Conservation (phyloP, 2,329 filamentous ascomycete genomes). For the Didymella arachidicola region DNA sequence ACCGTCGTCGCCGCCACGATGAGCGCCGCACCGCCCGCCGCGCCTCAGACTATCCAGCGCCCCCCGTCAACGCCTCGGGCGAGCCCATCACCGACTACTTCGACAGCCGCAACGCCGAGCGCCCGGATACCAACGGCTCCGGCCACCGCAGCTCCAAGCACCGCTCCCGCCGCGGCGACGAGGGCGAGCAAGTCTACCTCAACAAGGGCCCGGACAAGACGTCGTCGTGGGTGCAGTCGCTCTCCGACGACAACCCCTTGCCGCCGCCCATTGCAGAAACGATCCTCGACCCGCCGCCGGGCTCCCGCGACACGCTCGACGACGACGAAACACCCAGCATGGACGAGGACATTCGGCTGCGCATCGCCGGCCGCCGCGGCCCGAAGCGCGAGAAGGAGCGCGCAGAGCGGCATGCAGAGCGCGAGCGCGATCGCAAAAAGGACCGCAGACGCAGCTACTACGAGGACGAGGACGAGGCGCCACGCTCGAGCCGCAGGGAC, state of each 20-base stretch:
- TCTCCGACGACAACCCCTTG: constrained; percentile 56
- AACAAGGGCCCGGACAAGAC: constrained; percentile 57
- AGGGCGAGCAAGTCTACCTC: constrained; percentile 46
- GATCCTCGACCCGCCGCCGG: constrained; percentile 54
- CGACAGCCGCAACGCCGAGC: constrained; percentile 52
- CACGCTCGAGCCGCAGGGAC: constrained; percentile 26
- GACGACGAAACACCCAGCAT: constrained; percentile 48
- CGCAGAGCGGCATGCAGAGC: constrained; percentile 37
- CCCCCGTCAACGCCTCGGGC: constrained; percentile 29
- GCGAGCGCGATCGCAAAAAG: constrained; percentile 39
- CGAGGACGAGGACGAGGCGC: constrained; percentile 23
- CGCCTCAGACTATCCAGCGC: constrained; percentile 42
- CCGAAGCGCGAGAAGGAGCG: constrained; percentile 43
- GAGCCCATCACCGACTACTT: constrained; percentile 55
- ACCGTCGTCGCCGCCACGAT: constrained; percentile 54
- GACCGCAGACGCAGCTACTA: constrained; percentile 39
- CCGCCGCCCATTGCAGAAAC: constrained; percentile 57
- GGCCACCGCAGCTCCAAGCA: constrained; percentile 43
- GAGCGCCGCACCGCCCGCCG: constrained; percentile 51
- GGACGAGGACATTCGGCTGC: constrained; percentile 51
- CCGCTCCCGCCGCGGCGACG: constrained; percentile 36
- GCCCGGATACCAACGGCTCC: constrained; percentile 4
- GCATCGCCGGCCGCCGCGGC: constrained; percentile 43
- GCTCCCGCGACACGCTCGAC: constrained; percentile 35
- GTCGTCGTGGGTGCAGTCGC: constrained; percentile 57